Evolutionary conservation across 2,329 filamentous ascomycete species (phyloP).

Genomic region (Sporothrix brunneoviolacea): DNA sequence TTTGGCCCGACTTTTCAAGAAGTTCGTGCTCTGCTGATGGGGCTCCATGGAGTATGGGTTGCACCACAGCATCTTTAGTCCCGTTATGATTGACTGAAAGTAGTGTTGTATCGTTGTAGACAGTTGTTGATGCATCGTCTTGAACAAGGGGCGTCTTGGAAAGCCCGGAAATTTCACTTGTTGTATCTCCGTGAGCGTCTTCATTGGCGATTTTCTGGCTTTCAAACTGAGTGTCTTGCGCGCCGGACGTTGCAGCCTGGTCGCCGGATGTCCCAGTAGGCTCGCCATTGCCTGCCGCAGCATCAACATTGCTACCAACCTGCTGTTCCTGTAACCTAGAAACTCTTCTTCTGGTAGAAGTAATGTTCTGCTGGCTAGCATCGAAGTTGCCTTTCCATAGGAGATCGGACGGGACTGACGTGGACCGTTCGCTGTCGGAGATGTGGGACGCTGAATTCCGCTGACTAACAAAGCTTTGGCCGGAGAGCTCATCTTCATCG

Average conservation of each 20-base stretch:
- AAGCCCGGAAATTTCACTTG: too few species aligned
- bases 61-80: too few species aligned
- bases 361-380: neutral
- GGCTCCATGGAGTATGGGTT: too few species aligned
- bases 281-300: too few species aligned
- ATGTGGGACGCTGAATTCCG: neutral
- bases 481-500: neutral
- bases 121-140: too few species aligned
- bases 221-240: constrained; percentile 9
- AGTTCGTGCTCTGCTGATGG: neutral
- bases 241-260: neutral
- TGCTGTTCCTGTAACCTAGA: too few species aligned
- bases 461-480: neutral
- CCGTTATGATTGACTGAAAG: neutral
- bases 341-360: too few species aligned
- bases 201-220: constrained; percentile 28
- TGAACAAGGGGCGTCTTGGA: too few species aligned
- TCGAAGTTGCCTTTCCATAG: neutral
- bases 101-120: neutral
- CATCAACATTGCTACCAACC: too few species aligned
- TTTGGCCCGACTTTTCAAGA: too few species aligned
- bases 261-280: neutral
- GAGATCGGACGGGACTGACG: constrained; percentile 1
- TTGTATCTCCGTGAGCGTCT: neutral
- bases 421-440: neutral